These are phyloP conservation scores for Suhomyces prunicola DNA, from an alignment of 805 yeast species.

Conservation along the genomic window DNA sequence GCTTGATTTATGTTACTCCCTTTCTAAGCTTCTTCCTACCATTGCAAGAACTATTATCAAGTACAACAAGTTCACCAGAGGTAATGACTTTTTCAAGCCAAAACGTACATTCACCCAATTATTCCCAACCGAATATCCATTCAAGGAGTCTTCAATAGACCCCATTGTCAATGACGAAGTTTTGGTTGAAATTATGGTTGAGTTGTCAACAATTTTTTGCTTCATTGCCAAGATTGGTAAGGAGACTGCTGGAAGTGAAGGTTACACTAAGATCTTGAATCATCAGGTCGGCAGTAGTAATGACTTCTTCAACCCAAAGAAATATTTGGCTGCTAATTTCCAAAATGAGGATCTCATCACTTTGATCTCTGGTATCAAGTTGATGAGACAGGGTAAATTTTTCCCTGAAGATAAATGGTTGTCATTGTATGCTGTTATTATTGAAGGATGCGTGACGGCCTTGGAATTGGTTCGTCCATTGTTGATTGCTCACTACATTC, in stretches of 20 bases:
- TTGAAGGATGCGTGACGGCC: conserved; percentile 53
- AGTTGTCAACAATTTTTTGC: conserved; percentile 60
- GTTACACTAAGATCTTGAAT: conserved; percentile 40
- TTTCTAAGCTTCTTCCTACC: conserved; percentile 53
- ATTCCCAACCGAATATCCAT: conserved; percentile 69
- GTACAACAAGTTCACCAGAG: conserved; percentile 49
- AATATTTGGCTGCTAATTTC: conserved; percentile 40
- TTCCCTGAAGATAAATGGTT: conserved; percentile 75
- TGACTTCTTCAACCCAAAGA: conserved; percentile 38
- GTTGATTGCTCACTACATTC: conserved; percentile 49
- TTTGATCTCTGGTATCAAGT: conserved; percentile 48
- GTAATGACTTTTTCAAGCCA: conserved; percentile 48
- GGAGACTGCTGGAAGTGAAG: conserved; percentile 38
- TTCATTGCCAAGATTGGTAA: conserved; percentile 52
- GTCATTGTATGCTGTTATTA: conserved; percentile 56
- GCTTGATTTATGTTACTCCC: conserved; percentile 42
- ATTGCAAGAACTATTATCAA: conserved; percentile 50
- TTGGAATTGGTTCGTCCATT: conserved; percentile 52
- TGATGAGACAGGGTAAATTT: conserved; percentile 51
- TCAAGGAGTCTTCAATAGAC: conserved; percentile 62
- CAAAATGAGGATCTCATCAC: conserved; percentile 41
- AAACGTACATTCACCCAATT: conserved; percentile 64
- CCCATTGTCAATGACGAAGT: conserved; percentile 67
- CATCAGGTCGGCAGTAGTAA: conserved; percentile 22
- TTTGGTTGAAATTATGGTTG: conserved; percentile 70